Percentiles rank a stretch among this genome's conserved stretches.
Conservation (phyloP, 805 yeast genomes). For the Metschnikowia arizonensis region DNA sequence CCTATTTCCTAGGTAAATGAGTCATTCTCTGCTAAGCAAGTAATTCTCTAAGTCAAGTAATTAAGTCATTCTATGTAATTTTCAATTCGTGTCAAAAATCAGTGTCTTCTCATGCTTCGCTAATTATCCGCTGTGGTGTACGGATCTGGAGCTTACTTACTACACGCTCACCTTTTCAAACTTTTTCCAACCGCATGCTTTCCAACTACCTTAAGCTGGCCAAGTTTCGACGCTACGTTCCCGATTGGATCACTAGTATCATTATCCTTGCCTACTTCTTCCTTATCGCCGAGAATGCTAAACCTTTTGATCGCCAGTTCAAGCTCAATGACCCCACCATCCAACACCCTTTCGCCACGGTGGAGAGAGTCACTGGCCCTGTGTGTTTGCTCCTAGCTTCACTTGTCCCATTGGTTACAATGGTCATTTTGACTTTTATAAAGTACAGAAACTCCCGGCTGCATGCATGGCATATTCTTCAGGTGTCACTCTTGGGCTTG, state of each 20-base stretch:
- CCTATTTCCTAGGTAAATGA: no score
- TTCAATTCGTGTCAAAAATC: no score
- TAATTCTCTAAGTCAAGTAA: no score
- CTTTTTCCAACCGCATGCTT: slow-evolving; percentile 12
- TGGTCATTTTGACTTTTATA: slow-evolving; percentile 13
- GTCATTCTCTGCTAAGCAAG: no score
- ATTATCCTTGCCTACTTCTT: slow-evolving; percentile 26
- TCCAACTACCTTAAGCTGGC: slow-evolving; percentile 15
- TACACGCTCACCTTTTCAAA: not conserved
- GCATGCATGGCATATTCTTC: slow-evolving; percentile 23
- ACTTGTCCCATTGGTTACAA: slow-evolving; percentile 23
- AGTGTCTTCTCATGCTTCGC: no score
- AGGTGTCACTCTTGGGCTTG: slow-evolving; percentile 30
- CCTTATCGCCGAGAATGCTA: slow-evolving; percentile 28
- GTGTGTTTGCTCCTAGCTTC: slow-evolving; percentile 28
- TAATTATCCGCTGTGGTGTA: slow-evolving; percentile 1
- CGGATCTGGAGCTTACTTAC: not conserved
- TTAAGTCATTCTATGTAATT: no score
- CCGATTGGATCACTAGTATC: slow-evolving; percentile 31
- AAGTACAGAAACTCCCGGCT: slow-evolving; percentile 11
- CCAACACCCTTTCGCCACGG: slow-evolving; percentile 33
- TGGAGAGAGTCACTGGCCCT: slow-evolving; percentile 28
- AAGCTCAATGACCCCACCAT: slow-evolving; percentile 28
- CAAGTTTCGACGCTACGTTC: slow-evolving; percentile 20
- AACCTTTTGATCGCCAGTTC: slow-evolving; percentile 36